A percentile compares a stretch with the other conserved stretches of the same genome.
phyloP scores from a whole-genome alignment of 371 early-diverging fungal genomes.

The Mortierella sp. region DNA sequence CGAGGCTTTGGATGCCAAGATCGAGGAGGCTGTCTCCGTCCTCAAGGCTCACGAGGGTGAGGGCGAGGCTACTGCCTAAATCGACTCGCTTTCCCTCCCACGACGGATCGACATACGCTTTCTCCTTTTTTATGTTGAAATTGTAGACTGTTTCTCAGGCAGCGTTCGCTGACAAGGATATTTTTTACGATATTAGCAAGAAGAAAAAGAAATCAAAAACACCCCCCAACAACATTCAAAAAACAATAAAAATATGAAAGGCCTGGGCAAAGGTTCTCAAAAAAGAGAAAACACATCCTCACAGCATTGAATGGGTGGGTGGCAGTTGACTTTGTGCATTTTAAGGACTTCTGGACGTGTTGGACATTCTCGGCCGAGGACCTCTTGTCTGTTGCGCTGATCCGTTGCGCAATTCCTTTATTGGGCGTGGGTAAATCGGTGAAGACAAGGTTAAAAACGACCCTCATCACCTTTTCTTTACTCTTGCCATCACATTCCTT shows the following conservation, averaged over 20 bases:
- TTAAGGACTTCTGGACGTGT: no score
- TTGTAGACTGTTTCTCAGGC: background rate
- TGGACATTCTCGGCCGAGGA: no score
- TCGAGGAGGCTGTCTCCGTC: slow-evolving; percentile 91
- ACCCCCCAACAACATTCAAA: background rate
- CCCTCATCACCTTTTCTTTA: background rate
- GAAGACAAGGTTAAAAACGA: background rate
- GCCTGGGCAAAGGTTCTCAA: slow-evolving; percentile 15
- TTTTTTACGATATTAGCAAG: slow-evolving; percentile 11
- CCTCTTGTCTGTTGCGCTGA: background rate
- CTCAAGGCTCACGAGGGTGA: slow-evolving; percentile 77
- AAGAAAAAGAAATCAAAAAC: background rate
- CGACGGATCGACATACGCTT: background rate
- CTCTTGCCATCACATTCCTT: background rate
- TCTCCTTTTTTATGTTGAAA: slow-evolving; percentile 10
- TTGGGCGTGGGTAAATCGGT: background rate
- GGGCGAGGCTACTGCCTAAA: slow-evolving; percentile 20
- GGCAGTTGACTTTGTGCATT: no score
- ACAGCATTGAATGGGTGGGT: background rate
- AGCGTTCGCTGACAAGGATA: background rate
- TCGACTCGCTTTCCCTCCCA: background rate
- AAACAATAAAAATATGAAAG: slow-evolving; percentile 5
- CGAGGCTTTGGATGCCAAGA: slow-evolving; percentile 76
- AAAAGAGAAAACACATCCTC: background rate
- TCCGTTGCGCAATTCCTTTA: slow-evolving; percentile 8